Conservation (phyloP, 257 asterid genomes). For the Lavandula angustifolia region DNA sequence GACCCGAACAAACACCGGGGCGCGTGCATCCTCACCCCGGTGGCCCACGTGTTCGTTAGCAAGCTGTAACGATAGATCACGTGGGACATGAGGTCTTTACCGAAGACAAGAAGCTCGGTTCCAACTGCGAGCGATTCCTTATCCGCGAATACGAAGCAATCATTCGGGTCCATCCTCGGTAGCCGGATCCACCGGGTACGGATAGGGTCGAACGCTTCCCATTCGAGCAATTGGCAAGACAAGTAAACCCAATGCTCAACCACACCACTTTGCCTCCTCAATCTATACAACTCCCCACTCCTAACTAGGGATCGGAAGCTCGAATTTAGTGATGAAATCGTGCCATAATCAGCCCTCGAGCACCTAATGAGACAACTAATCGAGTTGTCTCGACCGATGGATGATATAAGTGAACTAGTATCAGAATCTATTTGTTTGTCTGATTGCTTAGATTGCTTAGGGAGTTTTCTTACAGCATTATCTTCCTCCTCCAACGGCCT, state of each 20-base stretch:
- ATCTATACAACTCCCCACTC: slow-evolving; percentile 50
- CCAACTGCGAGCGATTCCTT: slow-evolving; percentile 95
- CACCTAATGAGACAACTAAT: slow-evolving; percentile 53
- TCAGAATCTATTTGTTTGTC: slow-evolving; percentile 40
- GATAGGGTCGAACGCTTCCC: slow-evolving; percentile 70
- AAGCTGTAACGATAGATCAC: slow-evolving; percentile 81
- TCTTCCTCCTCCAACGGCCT: slow-evolving; percentile 57
- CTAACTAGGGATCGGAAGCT: slow-evolving; percentile 62
- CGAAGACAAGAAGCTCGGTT: slow-evolving; percentile 87
- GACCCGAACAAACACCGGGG: slow-evolving; percentile 75
- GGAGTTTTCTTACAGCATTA: slow-evolving; percentile 36
- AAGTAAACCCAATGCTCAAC: slow-evolving; percentile 77
- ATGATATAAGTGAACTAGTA: slow-evolving; percentile 46
- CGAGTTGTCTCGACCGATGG: slow-evolving; percentile 57
- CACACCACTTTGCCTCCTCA: slow-evolving; percentile 47
- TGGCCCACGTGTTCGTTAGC: slow-evolving; percentile 54
- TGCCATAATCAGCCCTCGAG: slow-evolving; percentile 70
- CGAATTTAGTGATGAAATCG: slow-evolving; percentile 49
- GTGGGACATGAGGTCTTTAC: slow-evolving; percentile 67
- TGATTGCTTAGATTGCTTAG: slow-evolving; percentile 56
- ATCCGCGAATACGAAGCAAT: slow-evolving; percentile 67
- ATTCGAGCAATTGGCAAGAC: slow-evolving; percentile 56
- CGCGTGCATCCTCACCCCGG: slow-evolving; percentile 49
- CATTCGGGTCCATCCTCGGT: slow-evolving; percentile 73
- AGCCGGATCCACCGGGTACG: slow-evolving; percentile 50